Percentiles rank a stretch among this genome's conserved stretches.
phyloP scores from a whole-genome alignment of 1,284 basidiomycete species.

The Boletellus sp. region DNA sequence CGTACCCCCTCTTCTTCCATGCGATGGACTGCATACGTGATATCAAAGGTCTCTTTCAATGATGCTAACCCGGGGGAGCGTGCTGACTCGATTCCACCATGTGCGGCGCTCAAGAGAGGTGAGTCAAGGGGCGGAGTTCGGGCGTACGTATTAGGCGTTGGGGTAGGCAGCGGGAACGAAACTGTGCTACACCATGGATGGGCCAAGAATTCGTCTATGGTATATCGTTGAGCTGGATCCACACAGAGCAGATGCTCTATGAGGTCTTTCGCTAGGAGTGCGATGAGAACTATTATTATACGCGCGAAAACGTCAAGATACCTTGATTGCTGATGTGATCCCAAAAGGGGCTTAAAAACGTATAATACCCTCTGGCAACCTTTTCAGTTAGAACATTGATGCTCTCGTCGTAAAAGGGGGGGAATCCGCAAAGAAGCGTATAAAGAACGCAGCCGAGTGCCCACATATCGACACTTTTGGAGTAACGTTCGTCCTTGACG shows the following conservation, averaged over 20 bases:
- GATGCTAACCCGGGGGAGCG: constrained; percentile 89
- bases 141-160: constrained; percentile 54
- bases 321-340: constrained; percentile 87
- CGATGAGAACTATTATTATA: constrained; percentile 11
- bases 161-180: constrained; percentile 57
- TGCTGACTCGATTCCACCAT: constrained; percentile 66
- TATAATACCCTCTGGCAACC: constrained; percentile 96
- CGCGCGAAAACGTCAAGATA: constrained; percentile 34
- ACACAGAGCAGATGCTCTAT: constrained; percentile 95
- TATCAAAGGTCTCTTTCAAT: constrained; percentile 98
- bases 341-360: constrained; percentile 99
- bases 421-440: constrained; percentile 97
- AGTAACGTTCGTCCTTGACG: constrained; percentile 98
- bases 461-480: constrained; percentile 99
- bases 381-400: constrained; percentile 98
- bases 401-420: constrained; percentile 98
- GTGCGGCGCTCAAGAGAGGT: constrained; percentile 81
- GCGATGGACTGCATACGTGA: constrained; percentile 97
- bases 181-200: constrained; percentile 92
- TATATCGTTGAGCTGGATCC: constrained; percentile 92
- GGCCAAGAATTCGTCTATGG: constrained; percentile 95
- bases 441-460: constrained; percentile 98
- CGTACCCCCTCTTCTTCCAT: constrained; percentile 98
- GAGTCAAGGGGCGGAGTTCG: constrained; percentile 76
- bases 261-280: constrained; percentile 82